Conservation (phyloP, 805 yeast species). For the Nakazawaea holstii region DNA sequence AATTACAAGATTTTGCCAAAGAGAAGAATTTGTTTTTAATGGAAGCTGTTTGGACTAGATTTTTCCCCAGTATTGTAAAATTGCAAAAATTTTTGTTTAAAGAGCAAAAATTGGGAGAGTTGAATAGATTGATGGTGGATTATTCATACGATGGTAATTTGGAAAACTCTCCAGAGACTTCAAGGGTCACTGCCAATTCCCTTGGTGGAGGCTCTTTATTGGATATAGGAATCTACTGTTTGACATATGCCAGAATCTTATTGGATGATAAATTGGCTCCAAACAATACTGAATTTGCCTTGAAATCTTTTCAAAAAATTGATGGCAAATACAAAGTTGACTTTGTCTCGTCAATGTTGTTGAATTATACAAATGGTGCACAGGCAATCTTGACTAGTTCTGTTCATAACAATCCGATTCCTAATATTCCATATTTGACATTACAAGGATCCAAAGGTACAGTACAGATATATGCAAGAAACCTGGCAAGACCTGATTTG, state of each 20-base stretch:
- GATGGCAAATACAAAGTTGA: constrained; percentile 34
- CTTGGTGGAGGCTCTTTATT: constrained; percentile 54
- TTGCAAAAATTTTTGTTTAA: constrained; percentile 31
- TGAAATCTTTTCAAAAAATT: constrained; percentile 29
- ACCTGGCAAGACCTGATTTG: constrained; percentile 20
- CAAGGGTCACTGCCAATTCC: constrained; percentile 36
- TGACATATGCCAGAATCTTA: constrained; percentile 39
- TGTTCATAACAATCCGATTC: background rate
- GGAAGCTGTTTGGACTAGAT: constrained; percentile 60
- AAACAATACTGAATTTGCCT: constrained; percentile 18
- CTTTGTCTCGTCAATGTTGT: constrained; percentile 30
- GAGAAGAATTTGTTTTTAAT: constrained; percentile 38
- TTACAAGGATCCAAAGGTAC: constrained; percentile 18
- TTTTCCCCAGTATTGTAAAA: constrained; percentile 39
- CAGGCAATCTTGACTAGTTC: constrained; percentile 33
- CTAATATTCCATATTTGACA: constrained; percentile 10
- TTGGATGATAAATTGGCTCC: constrained; percentile 29
- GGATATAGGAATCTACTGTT: constrained; percentile 49
- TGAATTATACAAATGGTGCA: constrained; percentile 31
- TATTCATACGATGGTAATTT: constrained; percentile 32
- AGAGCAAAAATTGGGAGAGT: constrained; percentile 40
- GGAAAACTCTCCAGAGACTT: constrained; percentile 24
- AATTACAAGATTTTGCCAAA: constrained; percentile 37
- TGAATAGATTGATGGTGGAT: constrained; percentile 38
- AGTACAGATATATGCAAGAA: constrained; percentile 13